Conservation (phyloP, 768 basidiomycete species). For the Boletus rufocinnamomeus region DNA sequence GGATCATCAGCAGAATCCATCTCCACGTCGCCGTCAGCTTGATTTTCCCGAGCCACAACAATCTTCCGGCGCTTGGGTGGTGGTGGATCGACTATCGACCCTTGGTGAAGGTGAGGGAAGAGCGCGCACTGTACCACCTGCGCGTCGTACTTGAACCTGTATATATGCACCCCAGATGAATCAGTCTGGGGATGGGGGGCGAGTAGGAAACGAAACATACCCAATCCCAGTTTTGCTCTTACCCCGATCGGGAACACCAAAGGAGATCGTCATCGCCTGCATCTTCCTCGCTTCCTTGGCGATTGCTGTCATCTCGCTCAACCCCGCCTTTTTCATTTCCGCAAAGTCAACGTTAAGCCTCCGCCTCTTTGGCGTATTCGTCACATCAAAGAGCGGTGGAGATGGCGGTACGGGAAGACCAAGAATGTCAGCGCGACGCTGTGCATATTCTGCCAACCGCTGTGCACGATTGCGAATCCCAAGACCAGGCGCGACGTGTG, state of each 20-base stretch:
- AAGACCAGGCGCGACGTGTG: constrained; percentile 54
- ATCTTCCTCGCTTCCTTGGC: constrained; percentile 44
- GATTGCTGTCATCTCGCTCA: constrained; percentile 24
- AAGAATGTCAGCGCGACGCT: constrained; percentile 53
- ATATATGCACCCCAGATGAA: background rate
- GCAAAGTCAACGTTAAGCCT: constrained; percentile 29
- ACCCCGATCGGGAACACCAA: constrained; percentile 38
- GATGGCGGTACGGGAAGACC: constrained; percentile 29
- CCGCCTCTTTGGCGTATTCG: constrained; percentile 35
- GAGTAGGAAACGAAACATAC: constrained; percentile 35
- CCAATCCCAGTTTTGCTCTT: constrained; percentile 44
- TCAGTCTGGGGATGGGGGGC: background rate
- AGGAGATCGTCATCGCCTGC: constrained; percentile 49
- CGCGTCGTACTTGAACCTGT: constrained; percentile 57
- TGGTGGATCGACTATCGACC: constrained; percentile 15
- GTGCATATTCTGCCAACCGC: constrained; percentile 65
- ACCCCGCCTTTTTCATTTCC: constrained; percentile 24
- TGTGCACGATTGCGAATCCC: constrained; percentile 65
- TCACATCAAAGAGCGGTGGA: constrained; percentile 37
- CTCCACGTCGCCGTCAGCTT: constrained; percentile 9
- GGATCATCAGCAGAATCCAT: constrained; percentile 14
- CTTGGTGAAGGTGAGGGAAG: constrained; percentile 40
- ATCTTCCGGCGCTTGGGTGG: constrained; percentile 34
- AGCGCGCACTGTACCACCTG: constrained; percentile 43
- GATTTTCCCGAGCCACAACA: constrained; percentile 6